Percentiles rank a stretch among this genome's conserved stretches.
Conservation (phyloP, 2,329 filamentous ascomycete genomes). For the Juglanconis oblonga region DNA sequence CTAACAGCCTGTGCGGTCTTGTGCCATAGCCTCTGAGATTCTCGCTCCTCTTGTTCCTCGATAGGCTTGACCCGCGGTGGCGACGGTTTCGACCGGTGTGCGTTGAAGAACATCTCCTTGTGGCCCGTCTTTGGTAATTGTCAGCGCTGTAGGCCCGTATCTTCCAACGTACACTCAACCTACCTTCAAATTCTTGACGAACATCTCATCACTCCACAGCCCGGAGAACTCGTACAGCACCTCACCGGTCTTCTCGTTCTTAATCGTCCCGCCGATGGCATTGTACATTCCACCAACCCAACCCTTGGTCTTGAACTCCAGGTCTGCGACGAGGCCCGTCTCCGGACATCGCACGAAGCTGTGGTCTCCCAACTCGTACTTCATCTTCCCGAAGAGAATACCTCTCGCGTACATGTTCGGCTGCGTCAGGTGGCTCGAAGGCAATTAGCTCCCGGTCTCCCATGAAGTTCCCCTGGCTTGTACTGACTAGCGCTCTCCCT, state of each 20-base stretch:
- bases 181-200: slow-evolving; percentile 77
- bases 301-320: slow-evolving; percentile 98
- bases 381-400: slow-evolving; percentile 98
- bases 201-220: slow-evolving; percentile 94
- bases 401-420: slow-evolving; percentile 99
- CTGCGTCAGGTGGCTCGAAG: slow-evolving; percentile 77
- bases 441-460: slow-evolving; percentile 16
- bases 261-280: slow-evolving; percentile 88
- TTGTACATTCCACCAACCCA: slow-evolving; percentile 97
- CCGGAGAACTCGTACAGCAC: slow-evolving; percentile 88
- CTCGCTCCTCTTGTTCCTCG: slow-evolving; percentile 82
- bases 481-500: slow-evolving; percentile 78
- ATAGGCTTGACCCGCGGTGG: slow-evolving; percentile 72
- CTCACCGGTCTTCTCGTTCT: slow-evolving; percentile 82
- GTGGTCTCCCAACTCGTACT: slow-evolving; percentile 96
- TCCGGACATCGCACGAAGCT: slow-evolving; percentile 91
- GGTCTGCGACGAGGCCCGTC: slow-evolving; percentile 78
- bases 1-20: slow-evolving; percentile 79
- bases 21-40: slow-evolving; percentile 86
- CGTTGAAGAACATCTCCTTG: slow-evolving; percentile 87
- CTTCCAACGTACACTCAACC: slow-evolving; percentile 24
- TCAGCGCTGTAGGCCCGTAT: slow-evolving; percentile 10
- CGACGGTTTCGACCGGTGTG: slow-evolving; percentile 71
- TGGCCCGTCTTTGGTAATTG: slow-evolving; percentile 67
- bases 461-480: slow-evolving; percentile 33